Conservation (phyloP, 1,139 yeast species). For the Hemisphaericaspora xylofermentans region DNA sequence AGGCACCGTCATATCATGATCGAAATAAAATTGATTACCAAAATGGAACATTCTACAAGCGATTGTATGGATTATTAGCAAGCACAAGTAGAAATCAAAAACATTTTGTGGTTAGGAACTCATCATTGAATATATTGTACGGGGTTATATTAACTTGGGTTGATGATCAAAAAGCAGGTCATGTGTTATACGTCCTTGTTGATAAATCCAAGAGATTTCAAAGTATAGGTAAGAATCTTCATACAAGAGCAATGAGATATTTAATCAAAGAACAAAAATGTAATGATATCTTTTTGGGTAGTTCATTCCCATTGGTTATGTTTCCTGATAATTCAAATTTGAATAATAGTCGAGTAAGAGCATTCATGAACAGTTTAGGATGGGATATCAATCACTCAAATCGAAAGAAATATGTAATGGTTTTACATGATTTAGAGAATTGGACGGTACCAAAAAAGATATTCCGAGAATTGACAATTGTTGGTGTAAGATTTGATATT, state of each 20-base stretch:
- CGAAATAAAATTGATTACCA: slow-evolving; percentile 23
- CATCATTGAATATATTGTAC: slow-evolving; percentile 54
- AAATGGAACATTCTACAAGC: slow-evolving; percentile 30
- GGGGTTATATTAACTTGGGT: slow-evolving; percentile 64
- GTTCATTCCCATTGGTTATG: slow-evolving; percentile 51
- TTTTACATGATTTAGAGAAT: slow-evolving; percentile 32
- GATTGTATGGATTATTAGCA: slow-evolving; percentile 32
- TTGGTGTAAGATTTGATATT: slow-evolving; percentile 59
- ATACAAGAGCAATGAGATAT: slow-evolving; percentile 55
- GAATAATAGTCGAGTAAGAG: slow-evolving; percentile 21
- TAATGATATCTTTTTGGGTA: slow-evolving; percentile 44
- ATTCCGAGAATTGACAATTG: slow-evolving; percentile 56
- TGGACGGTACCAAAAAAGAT: slow-evolving; percentile 60
- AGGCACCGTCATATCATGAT: slow-evolving; percentile 12
- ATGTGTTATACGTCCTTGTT: slow-evolving; percentile 50
- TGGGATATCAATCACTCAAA: slow-evolving; percentile 29
- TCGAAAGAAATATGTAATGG: slow-evolving; percentile 35
- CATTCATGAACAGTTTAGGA: slow-evolving; percentile 40
- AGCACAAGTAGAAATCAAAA: slow-evolving; percentile 31
- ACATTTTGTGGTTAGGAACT: slow-evolving; percentile 62
- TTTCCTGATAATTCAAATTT: slow-evolving; percentile 36
- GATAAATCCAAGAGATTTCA: slow-evolving; percentile 57
- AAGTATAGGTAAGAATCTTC: slow-evolving; percentile 59
- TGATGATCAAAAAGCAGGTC: slow-evolving; percentile 40
- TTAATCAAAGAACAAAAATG: slow-evolving; percentile 48